A percentile compares a stretch with the other conserved stretches of the same genome.
These are phyloP conservation scores for Tolypocladium amazonense DNA, from an alignment of 2,329 filamentous ascomycete species.

Conservation along the genomic window DNA sequence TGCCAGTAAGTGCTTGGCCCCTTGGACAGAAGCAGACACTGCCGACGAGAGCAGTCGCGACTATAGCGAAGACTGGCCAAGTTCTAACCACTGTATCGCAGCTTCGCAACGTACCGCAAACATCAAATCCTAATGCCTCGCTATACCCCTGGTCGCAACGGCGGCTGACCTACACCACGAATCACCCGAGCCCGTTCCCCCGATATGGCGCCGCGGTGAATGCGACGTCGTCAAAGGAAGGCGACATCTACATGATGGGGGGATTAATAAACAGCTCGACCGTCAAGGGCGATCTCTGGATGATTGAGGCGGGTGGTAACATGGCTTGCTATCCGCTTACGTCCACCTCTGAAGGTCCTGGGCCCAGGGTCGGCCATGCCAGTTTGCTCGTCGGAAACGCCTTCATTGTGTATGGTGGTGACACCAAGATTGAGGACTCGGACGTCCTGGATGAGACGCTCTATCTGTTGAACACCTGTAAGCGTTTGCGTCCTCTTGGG, in stretches of 20 bases:
- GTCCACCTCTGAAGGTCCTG: slow-evolving; percentile 87
- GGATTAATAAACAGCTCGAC: slow-evolving; percentile 90
- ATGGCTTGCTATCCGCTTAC: slow-evolving; percentile 86
- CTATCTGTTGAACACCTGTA: slow-evolving; percentile 95
- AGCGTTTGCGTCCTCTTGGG: slow-evolving; percentile 25
- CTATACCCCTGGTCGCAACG: slow-evolving; percentile 96
- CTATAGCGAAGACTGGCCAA: not conserved
- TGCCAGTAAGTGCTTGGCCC: slow-evolving; percentile 26
- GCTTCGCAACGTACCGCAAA: slow-evolving; percentile 42
- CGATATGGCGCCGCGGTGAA: slow-evolving; percentile 97
- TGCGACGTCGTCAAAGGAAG: slow-evolving; percentile 84
- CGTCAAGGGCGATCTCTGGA: slow-evolving; percentile 95
- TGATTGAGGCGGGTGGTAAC: slow-evolving; percentile 83
- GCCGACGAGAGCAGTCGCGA: not conserved
- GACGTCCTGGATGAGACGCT: slow-evolving; percentile 90
- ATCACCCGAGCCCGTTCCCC: slow-evolving; percentile 79
- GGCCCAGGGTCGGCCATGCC: slow-evolving; percentile 86
- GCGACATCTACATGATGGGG: slow-evolving; percentile 95
- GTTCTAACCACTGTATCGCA: slow-evolving; percentile 17
- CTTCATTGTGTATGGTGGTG: slow-evolving; percentile 97
- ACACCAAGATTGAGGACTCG: slow-evolving; percentile 91
- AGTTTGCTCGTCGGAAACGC: slow-evolving; percentile 94
- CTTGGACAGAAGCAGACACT: not conserved
- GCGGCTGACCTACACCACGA: slow-evolving; percentile 73
- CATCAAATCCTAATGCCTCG: slow-evolving; percentile 56